These are phyloP conservation scores for Alternaria ventricosa DNA, from an alignment of 2,329 filamentous ascomycete genomes.

Conservation along the genomic window DNA sequence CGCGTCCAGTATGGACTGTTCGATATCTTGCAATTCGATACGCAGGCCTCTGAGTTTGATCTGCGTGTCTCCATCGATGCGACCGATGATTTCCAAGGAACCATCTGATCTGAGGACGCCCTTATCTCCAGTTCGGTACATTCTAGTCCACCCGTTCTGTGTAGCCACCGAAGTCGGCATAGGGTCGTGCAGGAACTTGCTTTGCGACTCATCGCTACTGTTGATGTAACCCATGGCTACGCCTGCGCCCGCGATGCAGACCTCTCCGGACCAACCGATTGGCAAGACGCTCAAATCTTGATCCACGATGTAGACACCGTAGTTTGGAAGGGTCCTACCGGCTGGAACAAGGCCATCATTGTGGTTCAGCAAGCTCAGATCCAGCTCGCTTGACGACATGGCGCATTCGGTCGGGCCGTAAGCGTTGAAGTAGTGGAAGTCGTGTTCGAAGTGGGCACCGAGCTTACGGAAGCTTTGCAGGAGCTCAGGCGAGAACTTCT, in stretches of 20 bases:
- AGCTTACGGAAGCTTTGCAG: constrained; percentile 5
- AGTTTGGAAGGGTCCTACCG: not conserved
- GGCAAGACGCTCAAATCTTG: constrained; percentile 46
- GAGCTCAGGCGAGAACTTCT: constrained; percentile 7
- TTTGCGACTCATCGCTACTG: constrained; percentile 16
- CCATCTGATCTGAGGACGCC: constrained; percentile 48
- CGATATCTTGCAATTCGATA: constrained; percentile 51
- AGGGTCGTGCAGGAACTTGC: constrained; percentile 6
- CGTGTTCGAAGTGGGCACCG: not conserved
- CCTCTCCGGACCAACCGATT: constrained; percentile 50
- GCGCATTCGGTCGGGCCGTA: constrained; percentile 27
- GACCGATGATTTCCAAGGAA: constrained; percentile 33
- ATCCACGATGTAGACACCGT: constrained; percentile 50
- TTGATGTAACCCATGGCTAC: constrained; percentile 39
- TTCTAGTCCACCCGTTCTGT: constrained; percentile 25
- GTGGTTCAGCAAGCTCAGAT: not conserved
- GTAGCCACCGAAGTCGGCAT: not conserved
- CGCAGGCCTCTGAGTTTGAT: constrained; percentile 47
- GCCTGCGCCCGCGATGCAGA: constrained; percentile 53
- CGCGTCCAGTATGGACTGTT: constrained; percentile 42
- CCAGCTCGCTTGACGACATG: not conserved
- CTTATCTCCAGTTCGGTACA: constrained; percentile 52
- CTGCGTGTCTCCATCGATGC: constrained; percentile 21
- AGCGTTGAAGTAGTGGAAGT: constrained; percentile 4
- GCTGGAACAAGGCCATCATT: not conserved